Evolutionary conservation across 306 rosid genomes (phyloP).

Genomic region (Cicer chorassanicum): DNA sequence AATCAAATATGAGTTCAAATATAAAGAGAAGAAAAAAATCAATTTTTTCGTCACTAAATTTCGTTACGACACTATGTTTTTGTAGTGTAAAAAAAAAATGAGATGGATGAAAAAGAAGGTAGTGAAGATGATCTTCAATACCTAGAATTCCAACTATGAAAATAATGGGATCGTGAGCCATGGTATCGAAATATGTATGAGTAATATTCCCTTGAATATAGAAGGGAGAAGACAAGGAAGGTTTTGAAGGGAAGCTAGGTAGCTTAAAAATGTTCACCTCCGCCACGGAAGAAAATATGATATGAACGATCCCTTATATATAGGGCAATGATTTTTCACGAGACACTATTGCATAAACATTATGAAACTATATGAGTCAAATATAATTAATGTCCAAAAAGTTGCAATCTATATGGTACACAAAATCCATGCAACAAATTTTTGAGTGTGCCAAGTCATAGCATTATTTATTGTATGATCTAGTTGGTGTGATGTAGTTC

Average conservation of each 20-base stretch:
- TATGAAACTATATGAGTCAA: background rate
- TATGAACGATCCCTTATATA: constrained; percentile 50
- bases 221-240: constrained; percentile 36
- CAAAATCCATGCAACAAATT: constrained; percentile 46
- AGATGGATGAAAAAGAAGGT: background rate
- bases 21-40: background rate
- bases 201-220: constrained; percentile 36
- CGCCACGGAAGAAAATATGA: constrained; percentile 47
- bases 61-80: background rate
- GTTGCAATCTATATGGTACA: constrained; percentile 37
- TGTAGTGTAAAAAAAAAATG: constrained; percentile 3
- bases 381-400: constrained; percentile 26
- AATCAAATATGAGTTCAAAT: background rate
- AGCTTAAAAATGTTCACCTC: constrained; percentile 34
- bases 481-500: constrained; percentile 56
- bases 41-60: background rate
- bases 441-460: constrained; percentile 52
- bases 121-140: background rate
- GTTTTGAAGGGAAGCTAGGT: constrained; percentile 33
- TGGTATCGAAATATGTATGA: constrained; percentile 38
- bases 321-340: constrained; percentile 39
- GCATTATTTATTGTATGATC: constrained; percentile 47
- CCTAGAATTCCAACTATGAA: constrained; percentile 77
- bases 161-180: constrained; percentile 51
- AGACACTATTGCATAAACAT: background rate